phyloP scores from a whole-genome alignment of 805 yeast species.

The Debaryomyces maramus region DNA sequence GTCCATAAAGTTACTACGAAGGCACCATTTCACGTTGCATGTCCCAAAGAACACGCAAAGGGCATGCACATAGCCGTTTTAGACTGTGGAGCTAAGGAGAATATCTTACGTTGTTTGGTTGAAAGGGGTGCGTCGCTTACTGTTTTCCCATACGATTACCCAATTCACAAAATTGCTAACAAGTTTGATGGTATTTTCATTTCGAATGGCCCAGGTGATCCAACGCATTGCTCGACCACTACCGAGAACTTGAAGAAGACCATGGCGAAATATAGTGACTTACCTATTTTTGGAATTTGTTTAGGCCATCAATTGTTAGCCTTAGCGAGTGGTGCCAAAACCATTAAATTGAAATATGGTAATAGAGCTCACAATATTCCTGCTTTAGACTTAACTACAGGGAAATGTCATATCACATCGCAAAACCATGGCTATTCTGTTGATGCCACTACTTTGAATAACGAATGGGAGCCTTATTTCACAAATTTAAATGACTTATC shows the following conservation, averaged over 20 bases:
- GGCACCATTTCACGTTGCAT: conserved; percentile 86
- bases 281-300: conserved; percentile 97
- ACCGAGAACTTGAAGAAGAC: conserved; percentile 71
- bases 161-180: conserved; percentile 84
- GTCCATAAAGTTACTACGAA: conserved; percentile 94
- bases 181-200: conserved; percentile 94
- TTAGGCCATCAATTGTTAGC: conserved; percentile 97
- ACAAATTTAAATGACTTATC: conserved; percentile 92
- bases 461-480: conserved; percentile 80
- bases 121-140: conserved; percentile 95
- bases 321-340: conserved; percentile 90
- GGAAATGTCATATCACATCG: conserved; percentile 95
- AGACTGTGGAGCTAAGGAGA: conserved; percentile 98
- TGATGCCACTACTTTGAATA: conserved; percentile 71
- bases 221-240: conserved; percentile 83
- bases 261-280: conserved; percentile 58
- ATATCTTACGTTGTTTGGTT: conserved; percentile 89
- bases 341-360: conserved; percentile 92
- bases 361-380: conserved; percentile 99
- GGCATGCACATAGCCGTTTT: conserved; percentile 82
- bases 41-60: conserved; percentile 54
- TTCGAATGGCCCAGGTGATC: conserved; percentile 98
- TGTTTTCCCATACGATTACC: conserved; percentile 94
- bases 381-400: conserved; percentile 83
- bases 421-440: conserved; percentile 99